These are phyloP conservation scores for Suillus discolor DNA, from an alignment of 768 basidiomycete species.

Conservation along the genomic window DNA sequence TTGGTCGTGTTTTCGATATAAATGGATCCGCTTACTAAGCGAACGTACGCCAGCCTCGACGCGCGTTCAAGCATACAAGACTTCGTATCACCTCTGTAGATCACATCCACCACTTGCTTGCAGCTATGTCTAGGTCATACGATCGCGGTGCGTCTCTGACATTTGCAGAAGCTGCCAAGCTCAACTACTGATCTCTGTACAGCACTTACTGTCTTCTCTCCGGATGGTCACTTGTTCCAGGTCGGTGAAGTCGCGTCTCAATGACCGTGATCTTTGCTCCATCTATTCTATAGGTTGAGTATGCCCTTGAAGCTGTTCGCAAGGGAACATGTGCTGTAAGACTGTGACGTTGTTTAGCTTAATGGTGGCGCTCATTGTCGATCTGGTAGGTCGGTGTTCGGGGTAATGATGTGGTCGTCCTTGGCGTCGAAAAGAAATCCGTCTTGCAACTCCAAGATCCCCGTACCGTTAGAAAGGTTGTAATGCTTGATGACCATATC, in stretches of 20 bases:
- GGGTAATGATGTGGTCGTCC: slow-evolving; percentile 91
- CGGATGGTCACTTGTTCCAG: slow-evolving; percentile 99
- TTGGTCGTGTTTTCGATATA: not conserved
- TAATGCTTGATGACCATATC: slow-evolving; percentile 97
- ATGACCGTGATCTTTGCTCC: slow-evolving; percentile 15
- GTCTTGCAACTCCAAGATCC: slow-evolving; percentile 98
- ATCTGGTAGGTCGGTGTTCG: slow-evolving; percentile 84
- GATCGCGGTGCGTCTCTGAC: slow-evolving; percentile 77
- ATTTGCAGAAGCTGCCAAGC: not conserved
- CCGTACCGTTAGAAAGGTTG: slow-evolving; percentile 95
- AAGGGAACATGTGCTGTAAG: slow-evolving; percentile 96
- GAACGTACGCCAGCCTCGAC: slow-evolving; percentile 37
- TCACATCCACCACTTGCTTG: slow-evolving; percentile 6
- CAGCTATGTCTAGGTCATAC: slow-evolving; percentile 87
- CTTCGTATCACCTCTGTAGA: slow-evolving; percentile 13
- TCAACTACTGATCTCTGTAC: slow-evolving; percentile 11
- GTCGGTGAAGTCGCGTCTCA: slow-evolving; percentile 46
- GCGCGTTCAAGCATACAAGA: slow-evolving; percentile 45
- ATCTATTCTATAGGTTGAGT: slow-evolving; percentile 79
- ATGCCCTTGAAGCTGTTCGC: slow-evolving; percentile 95
- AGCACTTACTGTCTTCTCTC: slow-evolving; percentile 98
- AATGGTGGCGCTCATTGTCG: slow-evolving; percentile 9
- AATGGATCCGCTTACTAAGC: slow-evolving; percentile 27
- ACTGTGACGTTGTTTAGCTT: slow-evolving; percentile 13
- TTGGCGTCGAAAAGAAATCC: slow-evolving; percentile 99